phyloP scores from a whole-genome alignment of 345 rosid genomes.

The Barbarea vulgaris region DNA sequence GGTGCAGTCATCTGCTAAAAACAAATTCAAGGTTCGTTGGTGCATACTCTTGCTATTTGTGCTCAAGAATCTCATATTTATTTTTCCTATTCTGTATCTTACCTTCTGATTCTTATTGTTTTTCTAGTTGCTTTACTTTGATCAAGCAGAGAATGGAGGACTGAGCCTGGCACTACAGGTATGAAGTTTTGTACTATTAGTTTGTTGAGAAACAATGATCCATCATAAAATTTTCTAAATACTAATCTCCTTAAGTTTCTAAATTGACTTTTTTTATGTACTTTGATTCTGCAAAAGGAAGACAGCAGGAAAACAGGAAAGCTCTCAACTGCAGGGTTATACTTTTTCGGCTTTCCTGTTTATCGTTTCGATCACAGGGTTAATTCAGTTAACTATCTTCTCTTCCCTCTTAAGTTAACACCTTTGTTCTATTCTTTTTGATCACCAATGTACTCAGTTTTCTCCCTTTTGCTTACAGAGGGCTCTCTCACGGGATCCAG shows the following conservation, averaged over 20 bases:
- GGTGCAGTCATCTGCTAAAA: slow-evolving; percentile 85
- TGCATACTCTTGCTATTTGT: neutral
- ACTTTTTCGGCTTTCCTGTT: slow-evolving; percentile 91
- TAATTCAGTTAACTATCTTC: slow-evolving; percentile 59
- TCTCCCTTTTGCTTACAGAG: slow-evolving; percentile 42
- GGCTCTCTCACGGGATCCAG: slow-evolving; percentile 88
- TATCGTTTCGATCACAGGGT: slow-evolving; percentile 77
- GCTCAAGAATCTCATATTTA: neutral
- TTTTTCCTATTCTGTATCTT: neutral
- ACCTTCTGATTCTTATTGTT: slow-evolving; percentile 16
- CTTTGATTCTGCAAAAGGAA: slow-evolving; percentile 55
- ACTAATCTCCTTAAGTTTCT: too few relatives aligned
- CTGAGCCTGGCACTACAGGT: slow-evolving; percentile 90
- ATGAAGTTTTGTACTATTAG: slow-evolving; percentile 1
- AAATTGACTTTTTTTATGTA: neutral
- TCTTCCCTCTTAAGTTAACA: neutral
- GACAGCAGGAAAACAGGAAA: slow-evolving; percentile 82
- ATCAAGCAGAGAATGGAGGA: slow-evolving; percentile 72
- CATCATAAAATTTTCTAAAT: too few relatives aligned
- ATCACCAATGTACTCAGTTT: slow-evolving; percentile 29
- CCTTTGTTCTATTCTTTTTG: neutral
- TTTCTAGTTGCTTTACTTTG: slow-evolving; percentile 86
- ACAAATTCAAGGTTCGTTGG: slow-evolving; percentile 86
- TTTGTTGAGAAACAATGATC: neutral
- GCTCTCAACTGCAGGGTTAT: slow-evolving; percentile 84